Evolutionary conservation across 108 stramenopile genomes (phyloP).

Genomic region (Thalassiosira profunda): DNA sequence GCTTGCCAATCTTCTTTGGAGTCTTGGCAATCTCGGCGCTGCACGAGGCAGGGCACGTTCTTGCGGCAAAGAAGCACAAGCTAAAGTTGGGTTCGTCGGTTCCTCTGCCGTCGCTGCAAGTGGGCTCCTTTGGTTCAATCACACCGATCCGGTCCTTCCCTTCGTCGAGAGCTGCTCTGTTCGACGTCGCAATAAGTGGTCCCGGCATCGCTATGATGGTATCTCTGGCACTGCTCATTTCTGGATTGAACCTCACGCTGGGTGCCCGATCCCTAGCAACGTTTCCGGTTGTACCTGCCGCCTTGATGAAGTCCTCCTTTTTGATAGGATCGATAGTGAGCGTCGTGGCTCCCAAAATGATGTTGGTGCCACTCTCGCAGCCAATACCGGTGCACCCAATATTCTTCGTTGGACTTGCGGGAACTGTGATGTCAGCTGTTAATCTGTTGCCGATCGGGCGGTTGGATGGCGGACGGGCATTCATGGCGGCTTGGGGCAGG

Average conservation of each 20-base stretch:
- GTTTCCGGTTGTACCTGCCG: conserved; percentile 69
- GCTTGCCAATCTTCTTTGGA: conserved; percentile 69
- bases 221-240: conserved; percentile 31
- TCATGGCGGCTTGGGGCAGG: conserved; percentile 67
- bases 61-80: conserved; percentile 54
- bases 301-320: conserved; percentile 73
- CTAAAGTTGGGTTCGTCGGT: conserved; percentile 68
- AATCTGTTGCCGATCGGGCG: conserved; percentile 91
- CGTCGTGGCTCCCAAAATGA: conserved; percentile 61
- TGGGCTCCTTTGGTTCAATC: conserved; percentile 69
- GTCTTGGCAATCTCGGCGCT: conserved; percentile 58
- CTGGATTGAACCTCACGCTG: conserved; percentile 37
- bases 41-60: conserved; percentile 65
- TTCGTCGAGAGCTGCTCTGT: conserved; percentile 36
- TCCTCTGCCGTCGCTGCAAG: conserved; percentile 66
- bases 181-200: conserved; percentile 49
- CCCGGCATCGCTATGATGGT: conserved; percentile 33
- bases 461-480: conserved; percentile 92
- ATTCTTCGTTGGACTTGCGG: conserved; percentile 82
- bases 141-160: conserved; percentile 82
- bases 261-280: conserved; percentile 20
- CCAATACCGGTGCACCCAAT: conserved; percentile 90
- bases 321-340: conserved; percentile 63
- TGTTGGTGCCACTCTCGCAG: conserved; percentile 74
- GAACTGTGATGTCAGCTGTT: conserved; percentile 83